These are phyloP conservation scores for Umbelopsis sp. DNA, from an alignment of 192 early-diverging fungal genomes.

Conservation along the genomic window DNA sequence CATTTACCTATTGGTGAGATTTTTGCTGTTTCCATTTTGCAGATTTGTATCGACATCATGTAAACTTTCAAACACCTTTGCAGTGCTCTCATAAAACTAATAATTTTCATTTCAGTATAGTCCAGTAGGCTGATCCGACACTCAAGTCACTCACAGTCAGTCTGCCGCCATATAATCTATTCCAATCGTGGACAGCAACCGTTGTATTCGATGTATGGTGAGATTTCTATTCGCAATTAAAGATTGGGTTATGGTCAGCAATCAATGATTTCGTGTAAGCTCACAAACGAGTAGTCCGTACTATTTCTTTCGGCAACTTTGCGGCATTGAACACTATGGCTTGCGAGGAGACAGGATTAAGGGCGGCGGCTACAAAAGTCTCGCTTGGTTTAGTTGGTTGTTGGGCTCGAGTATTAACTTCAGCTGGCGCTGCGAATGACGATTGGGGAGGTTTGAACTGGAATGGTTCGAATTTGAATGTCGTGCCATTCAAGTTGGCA, in stretches of 20 bases:
- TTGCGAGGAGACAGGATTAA: constrained; percentile 8
- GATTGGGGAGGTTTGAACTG: background rate
- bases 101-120: background rate
- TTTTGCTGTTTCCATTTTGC: background rate
- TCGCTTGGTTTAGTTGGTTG: background rate
- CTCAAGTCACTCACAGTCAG: background rate
- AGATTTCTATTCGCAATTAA: background rate
- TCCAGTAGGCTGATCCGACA: background rate
- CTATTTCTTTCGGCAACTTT: constrained; percentile 12
- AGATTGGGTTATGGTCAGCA: background rate
- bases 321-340: constrained; percentile 9
- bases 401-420: background rate
- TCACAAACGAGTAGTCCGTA: background rate
- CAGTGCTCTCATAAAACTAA: constrained; percentile 13
- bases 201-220: background rate
- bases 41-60: background rate
- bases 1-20: constrained; percentile 1
- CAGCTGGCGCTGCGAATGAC: background rate
- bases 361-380: background rate
- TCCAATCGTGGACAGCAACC: background rate
- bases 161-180: background rate
- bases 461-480: background rate
- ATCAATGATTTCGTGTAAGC: background rate
- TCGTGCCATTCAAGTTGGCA: background rate
- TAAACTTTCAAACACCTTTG: constrained; percentile 5